Conservation (phyloP, 1,139 yeast genomes). For the Yamadazyma triangularis region DNA sequence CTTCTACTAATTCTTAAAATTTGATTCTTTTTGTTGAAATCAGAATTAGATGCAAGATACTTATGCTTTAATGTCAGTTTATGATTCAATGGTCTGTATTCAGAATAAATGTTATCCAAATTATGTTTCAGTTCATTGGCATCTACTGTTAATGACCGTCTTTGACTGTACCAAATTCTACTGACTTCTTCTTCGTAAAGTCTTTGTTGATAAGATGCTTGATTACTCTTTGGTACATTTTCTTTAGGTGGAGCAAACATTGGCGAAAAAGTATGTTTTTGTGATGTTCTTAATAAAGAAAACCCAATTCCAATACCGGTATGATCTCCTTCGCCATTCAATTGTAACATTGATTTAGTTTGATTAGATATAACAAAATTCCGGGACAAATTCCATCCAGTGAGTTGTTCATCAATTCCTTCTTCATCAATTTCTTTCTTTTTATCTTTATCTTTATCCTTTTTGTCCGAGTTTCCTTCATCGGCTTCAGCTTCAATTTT, state of each 20-base stretch:
- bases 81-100: conserved; percentile 38
- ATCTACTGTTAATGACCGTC: conserved; percentile 54
- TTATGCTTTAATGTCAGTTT: conserved; percentile 25
- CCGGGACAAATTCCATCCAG: conserved; percentile 91
- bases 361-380: conserved; percentile 93
- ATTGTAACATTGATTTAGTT: conserved; percentile 93
- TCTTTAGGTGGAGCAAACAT: conserved; percentile 45
- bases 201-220: conserved; percentile 79
- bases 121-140: conserved; percentile 23
- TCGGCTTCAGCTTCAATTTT: conserved; percentile 19
- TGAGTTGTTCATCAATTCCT: conserved; percentile 75
- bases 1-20: conserved; percentile 75
- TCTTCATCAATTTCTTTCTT: conserved; percentile 30
- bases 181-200: conserved; percentile 88
- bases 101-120: conserved; percentile 30
- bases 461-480: conserved; percentile 14
- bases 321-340: conserved; percentile 97
- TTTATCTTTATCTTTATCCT: conserved; percentile 18
- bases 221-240: conserved; percentile 41
- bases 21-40: conserved; percentile 23
- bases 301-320: conserved; percentile 89
- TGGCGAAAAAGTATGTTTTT: conserved; percentile 90
- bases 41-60: conserved; percentile 20
- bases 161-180: conserved; percentile 88
- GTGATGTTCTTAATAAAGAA: conserved; percentile 86